Evolutionary conservation across 768 basidiomycete species (phyloP), one percentile per base, ranked within the genome.

Genomic region (Tricholoma bakamatsutake): DNA sequence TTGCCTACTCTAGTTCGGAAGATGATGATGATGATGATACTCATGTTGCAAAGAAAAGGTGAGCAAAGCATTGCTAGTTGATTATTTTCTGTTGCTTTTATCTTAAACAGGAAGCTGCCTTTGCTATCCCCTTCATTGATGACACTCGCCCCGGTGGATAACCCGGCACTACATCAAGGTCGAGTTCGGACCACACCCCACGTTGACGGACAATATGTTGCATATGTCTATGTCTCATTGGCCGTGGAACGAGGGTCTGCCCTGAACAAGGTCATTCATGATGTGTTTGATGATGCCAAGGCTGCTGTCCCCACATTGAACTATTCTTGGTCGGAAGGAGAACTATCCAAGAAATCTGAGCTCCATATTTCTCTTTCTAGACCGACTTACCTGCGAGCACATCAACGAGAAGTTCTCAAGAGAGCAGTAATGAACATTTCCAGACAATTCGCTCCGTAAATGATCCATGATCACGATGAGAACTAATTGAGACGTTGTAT

Each of bases 341-440:
- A 61, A 13, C 37, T 56, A 31, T 52, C 48, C 24, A 59, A 48
- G 28, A 61, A 64, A 46, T 63, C 62, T 31, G 83, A 87, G 59
- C 75, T 97, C 33, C 95, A 97, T 62, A 74, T 98, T 40, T 96
- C 93, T 1, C 74, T 98, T 11, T 88, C 93, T 0, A 81, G 90
- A 4, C 92, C 93, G 9, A 78, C 88, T 28, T 93, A 82, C 64
- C 71, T 97, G 30, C 83, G 88, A 17, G 78, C 85, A 2, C 84
- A 93, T 66, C 93, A 97, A 68, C 75, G 84, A 55, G 84, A 90
- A 33, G 85, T 84, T 3, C 72, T 96, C 37, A 87, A 83, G 60
- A 74, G 72, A 30, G 81, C 81, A 0, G 77, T 93, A 27, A 83
- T 76, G 61, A 64, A 66, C 12, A 64, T 81, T 8, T 83, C 84